These are phyloP conservation scores for Domatiomyces globalis DNA, from an alignment of 2,329 filamentous ascomycete genomes.

Conservation along the genomic window DNA sequence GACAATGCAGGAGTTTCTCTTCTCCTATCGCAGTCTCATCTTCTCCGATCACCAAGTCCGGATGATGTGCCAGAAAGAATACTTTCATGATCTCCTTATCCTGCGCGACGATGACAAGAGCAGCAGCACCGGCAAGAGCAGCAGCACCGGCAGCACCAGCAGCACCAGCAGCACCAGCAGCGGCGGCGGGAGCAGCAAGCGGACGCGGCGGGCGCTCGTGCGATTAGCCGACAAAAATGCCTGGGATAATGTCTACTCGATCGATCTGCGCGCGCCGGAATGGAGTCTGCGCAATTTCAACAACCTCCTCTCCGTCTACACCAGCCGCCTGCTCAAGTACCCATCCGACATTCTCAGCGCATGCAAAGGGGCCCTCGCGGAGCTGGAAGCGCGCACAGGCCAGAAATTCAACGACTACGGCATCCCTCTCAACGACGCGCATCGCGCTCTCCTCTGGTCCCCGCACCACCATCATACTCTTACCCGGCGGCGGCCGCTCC, in stretches of 20 bases:
- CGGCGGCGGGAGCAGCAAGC: too few relatives aligned
- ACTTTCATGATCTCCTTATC: background rate
- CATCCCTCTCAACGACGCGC: background rate
- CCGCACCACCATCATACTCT: background rate
- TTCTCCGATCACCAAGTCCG: conserved; percentile 22
- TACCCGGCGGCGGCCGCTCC: background rate
- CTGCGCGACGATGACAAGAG: conserved; percentile 2
- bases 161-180: too few relatives aligned
- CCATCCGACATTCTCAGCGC: background rate
- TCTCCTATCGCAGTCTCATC: conserved; percentile 21
- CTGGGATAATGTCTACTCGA: background rate
- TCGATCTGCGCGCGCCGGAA: background rate
- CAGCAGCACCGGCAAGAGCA: too few relatives aligned
- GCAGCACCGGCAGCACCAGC: too few relatives aligned
- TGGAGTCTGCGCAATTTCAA: background rate
- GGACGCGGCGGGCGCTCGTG: too few relatives aligned
- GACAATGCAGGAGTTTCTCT: conserved; percentile 25
- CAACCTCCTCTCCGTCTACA: background rate
- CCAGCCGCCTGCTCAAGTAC: background rate
- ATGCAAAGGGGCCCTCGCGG: background rate
- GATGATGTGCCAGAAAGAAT: conserved; percentile 14
- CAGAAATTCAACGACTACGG: background rate
- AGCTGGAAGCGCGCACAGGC: background rate
- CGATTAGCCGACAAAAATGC: conserved; percentile 2
- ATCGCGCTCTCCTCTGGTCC: background rate